phyloP scores from a whole-genome alignment of 345 rosid genomes.

The Rhodomyrtus tomentosa region DNA sequence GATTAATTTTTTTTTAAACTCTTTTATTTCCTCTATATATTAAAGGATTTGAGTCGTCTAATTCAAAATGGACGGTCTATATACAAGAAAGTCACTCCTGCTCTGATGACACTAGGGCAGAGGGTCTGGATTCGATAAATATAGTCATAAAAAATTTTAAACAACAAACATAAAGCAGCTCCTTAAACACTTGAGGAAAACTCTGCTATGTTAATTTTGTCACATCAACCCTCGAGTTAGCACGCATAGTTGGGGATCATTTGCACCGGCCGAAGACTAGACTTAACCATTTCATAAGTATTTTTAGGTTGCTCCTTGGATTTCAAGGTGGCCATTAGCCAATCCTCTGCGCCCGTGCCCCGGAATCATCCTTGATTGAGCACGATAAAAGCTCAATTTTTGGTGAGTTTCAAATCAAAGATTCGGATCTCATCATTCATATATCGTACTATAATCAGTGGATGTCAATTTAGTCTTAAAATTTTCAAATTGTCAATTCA shows the following conservation, averaged over 20 bases:
- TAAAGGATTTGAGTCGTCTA: too few relatives aligned
- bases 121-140: too few relatives aligned
- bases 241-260: not conserved
- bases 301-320: not conserved
- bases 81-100: too few relatives aligned
- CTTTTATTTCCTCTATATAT: too few relatives aligned
- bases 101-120: too few relatives aligned
- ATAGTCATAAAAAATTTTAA: too few relatives aligned
- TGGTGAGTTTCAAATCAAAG: not conserved
- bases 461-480: not conserved
- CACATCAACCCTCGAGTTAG: too few relatives aligned
- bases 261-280: not conserved
- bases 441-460: accelerated
- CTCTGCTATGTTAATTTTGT: too few relatives aligned
- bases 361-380: not conserved
- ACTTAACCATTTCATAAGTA: not conserved
- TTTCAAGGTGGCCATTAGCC: not conserved
- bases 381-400: not conserved
- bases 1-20: too few relatives aligned
- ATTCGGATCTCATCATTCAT: not conserved
- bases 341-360: not conserved
- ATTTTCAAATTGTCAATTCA: accelerated
- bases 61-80: too few relatives aligned
- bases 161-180: too few relatives aligned
- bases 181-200: too few relatives aligned